phyloP scores from a whole-genome alignment of 345 rosid genomes.

The Raphanus raphanistrum region DNA sequence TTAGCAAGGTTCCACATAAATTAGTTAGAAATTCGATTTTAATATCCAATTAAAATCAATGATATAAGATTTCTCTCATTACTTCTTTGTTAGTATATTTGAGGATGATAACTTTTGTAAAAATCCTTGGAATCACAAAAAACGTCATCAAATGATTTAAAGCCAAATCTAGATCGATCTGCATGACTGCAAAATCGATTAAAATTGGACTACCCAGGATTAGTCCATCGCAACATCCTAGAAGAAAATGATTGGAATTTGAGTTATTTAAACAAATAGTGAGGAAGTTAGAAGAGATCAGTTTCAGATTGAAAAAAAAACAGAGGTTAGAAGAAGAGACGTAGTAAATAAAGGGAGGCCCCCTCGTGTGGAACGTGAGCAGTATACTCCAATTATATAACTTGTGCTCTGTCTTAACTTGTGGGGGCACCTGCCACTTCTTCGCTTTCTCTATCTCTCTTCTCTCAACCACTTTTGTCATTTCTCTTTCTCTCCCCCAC shows the following conservation, averaged over 20 bases:
- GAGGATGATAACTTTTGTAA: background rate
- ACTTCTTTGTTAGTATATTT: background rate
- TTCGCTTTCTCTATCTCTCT: constrained; percentile 21
- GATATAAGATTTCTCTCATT: background rate
- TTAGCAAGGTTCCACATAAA: background rate
- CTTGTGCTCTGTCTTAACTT: constrained; percentile 39
- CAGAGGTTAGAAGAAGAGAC: background rate
- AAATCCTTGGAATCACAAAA: background rate
- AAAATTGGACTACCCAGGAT: background rate
- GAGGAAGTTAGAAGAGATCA: constrained; percentile 12
- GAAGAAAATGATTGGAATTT: background rate
- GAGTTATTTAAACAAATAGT: background rate
- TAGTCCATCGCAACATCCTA: constrained; percentile 3
- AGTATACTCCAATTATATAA: constrained; percentile 41
- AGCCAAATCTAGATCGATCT: background rate
- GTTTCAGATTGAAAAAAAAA: too few relatives aligned
- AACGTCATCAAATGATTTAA: background rate
- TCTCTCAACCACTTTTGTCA: constrained; percentile 36
- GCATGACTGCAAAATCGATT: background rate
- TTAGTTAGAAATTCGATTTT: background rate
- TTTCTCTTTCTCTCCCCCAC: constrained; percentile 33
- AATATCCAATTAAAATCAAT: background rate
- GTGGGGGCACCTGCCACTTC: constrained; percentile 43
- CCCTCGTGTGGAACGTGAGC: constrained; percentile 45
- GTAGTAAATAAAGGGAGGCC: constrained; percentile 23